These are phyloP conservation scores for Aspergillus piperis DNA, from an alignment of 2,329 filamentous ascomycete genomes.

Conservation along the genomic window DNA sequence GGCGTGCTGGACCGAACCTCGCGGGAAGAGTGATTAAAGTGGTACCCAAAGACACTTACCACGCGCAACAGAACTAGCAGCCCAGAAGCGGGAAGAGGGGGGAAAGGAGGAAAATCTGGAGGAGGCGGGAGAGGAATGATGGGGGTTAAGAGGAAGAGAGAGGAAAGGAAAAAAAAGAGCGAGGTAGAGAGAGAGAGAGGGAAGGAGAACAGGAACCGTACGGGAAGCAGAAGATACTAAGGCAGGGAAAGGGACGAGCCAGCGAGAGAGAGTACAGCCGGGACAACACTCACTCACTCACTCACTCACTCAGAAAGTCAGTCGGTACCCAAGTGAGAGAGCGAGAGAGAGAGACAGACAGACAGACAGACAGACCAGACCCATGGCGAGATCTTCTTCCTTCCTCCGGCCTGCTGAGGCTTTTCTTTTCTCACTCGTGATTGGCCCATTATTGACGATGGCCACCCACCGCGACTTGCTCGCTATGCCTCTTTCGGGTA, in stretches of 20 bases:
- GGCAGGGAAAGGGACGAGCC: background rate
- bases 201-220: background rate
- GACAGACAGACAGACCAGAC: background rate
- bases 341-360: constrained; percentile 1
- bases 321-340: constrained; percentile 1
- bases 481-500: background rate
- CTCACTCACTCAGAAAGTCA: no score
- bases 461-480: background rate
- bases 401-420: constrained; percentile 11
- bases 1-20: constrained; percentile 8
- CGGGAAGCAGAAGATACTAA: constrained; percentile 1
- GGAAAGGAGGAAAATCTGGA: constrained; percentile 26
- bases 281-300: no score
- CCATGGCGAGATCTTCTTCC: constrained; percentile 5
- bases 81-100: constrained; percentile 6
- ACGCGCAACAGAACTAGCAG: background rate
- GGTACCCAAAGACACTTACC: background rate
- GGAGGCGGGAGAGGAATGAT: constrained; percentile 12
- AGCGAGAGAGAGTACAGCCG: background rate
- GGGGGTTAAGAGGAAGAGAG: constrained; percentile 26
- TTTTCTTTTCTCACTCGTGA: constrained; percentile 9
- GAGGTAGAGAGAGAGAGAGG: background rate
- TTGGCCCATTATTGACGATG: background rate
- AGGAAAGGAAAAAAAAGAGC: constrained; percentile 26
- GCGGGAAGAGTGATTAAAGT: background rate